These are phyloP conservation scores for Chlorella sp. DNA, from an alignment of 139 green algal genomes.

Conservation along the genomic window DNA sequence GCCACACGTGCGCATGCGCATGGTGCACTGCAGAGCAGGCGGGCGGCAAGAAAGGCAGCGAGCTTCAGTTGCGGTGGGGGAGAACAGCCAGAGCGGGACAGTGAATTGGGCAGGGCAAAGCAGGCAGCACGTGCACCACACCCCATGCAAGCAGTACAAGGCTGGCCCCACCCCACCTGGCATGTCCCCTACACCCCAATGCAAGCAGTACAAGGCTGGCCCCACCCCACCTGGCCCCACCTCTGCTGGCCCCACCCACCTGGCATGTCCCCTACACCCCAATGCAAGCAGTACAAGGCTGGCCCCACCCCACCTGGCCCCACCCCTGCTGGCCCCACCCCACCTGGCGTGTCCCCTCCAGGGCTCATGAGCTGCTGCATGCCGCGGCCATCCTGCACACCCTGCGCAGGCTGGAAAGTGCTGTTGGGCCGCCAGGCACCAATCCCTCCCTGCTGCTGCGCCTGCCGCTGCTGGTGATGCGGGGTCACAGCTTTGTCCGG, in stretches of 20 bases:
- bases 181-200: too few species aligned
- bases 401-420: not conserved
- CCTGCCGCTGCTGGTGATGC: not conserved
- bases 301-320: too few species aligned
- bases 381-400: not conserved
- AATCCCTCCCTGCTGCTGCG: not conserved
- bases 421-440: not conserved
- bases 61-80: not conserved
- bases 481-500: not conserved
- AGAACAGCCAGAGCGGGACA: not conserved
- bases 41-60: not conserved
- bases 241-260: not conserved
- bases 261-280: too few species aligned
- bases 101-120: not conserved
- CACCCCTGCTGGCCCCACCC: not conserved
- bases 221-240: not conserved
- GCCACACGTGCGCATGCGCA: not conserved
- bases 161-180: too few species aligned
- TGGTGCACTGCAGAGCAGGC: not conserved
- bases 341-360: not conserved
- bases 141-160: not conserved
- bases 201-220: too few species aligned
- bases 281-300: too few species aligned
- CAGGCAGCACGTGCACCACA: not conserved
- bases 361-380: conserved; percentile 13